Evolutionary conservation across 371 early-diverging fungal genomes (phyloP).

Genomic region (Actinomortierella wolfii): DNA sequence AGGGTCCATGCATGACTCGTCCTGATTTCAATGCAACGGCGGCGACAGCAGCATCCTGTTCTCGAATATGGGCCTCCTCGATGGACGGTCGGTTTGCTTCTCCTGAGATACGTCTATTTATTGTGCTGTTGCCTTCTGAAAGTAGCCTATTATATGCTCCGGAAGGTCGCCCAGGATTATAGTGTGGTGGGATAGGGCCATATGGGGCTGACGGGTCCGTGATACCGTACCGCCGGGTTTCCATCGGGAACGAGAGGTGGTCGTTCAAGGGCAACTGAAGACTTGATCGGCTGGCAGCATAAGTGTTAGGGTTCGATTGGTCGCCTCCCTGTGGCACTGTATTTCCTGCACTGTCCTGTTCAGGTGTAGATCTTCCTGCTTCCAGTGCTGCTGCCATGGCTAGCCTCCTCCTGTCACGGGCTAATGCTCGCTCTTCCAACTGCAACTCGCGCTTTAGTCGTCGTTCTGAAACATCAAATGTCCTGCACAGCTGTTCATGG

Average conservation of each 20-base stretch:
- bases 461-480: slow-evolving; percentile 40
- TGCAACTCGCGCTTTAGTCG: slow-evolving; percentile 32
- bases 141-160: slow-evolving; percentile 21
- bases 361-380: slow-evolving; percentile 22
- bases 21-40: slow-evolving; percentile 23
- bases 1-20: too few species aligned
- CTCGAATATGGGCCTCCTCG: slow-evolving; percentile 32
- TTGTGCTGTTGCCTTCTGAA: slow-evolving; percentile 4
- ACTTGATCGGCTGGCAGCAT: slow-evolving; percentile 38
- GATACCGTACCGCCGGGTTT: slow-evolving; percentile 30
- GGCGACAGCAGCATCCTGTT: slow-evolving; percentile 42
- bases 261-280: slow-evolving; percentile 35
- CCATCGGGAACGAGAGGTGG: slow-evolving; percentile 37
- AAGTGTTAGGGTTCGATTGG: slow-evolving; percentile 7
- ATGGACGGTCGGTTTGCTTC: slow-evolving; percentile 25
- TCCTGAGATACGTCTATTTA: slow-evolving; percentile 1
- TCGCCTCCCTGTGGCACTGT: too few species aligned
- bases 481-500: slow-evolving; percentile 41
- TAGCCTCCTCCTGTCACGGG: slow-evolving; percentile 22
- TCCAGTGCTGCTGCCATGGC: slow-evolving; percentile 22
- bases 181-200: too few species aligned
- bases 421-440: slow-evolving; percentile 31
- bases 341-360: slow-evolving; percentile 1
- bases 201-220: slow-evolving; percentile 19
- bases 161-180: too few species aligned